Conservation (phyloP, 306 rosid species). For the Arachis stenosperma region DNA sequence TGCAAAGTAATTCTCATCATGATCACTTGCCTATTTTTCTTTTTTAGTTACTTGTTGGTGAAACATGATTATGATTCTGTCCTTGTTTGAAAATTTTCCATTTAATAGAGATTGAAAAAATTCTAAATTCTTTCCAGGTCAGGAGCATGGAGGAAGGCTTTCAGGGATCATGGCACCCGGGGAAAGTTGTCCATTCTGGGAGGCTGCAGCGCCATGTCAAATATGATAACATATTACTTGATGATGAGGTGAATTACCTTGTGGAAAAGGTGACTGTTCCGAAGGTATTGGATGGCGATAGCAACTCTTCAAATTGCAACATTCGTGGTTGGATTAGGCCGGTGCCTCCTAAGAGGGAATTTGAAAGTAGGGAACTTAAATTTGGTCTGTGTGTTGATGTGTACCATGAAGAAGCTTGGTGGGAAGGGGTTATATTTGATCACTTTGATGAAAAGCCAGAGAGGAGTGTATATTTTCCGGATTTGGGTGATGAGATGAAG, state of each 20-base stretch:
- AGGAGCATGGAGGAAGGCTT: slow-evolving; percentile 79
- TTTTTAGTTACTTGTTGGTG: neutral
- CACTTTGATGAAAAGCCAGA: slow-evolving; percentile 55
- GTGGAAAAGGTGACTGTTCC: slow-evolving; percentile 60
- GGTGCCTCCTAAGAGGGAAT: slow-evolving; percentile 49
- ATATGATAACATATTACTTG: slow-evolving; percentile 59
- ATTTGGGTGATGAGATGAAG: slow-evolving; percentile 76
- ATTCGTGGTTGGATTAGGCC: slow-evolving; percentile 71
- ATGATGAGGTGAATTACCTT: slow-evolving; percentile 40
- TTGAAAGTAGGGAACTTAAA: slow-evolving; percentile 41
- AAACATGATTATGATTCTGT: neutral
- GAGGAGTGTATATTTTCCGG: slow-evolving; percentile 78
- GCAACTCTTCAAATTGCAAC: slow-evolving; percentile 1
- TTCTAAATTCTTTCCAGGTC: slow-evolving; percentile 58
- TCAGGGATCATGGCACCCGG: slow-evolving; percentile 89
- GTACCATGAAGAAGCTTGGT: slow-evolving; percentile 74
- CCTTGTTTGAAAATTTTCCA: slow-evolving; percentile 9
- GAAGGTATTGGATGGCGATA: slow-evolving; percentile 48
- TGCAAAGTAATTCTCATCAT: slow-evolving; percentile 24
- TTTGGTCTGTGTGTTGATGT: slow-evolving; percentile 88
- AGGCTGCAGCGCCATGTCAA: slow-evolving; percentile 52
- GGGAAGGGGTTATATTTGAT: slow-evolving; percentile 95
- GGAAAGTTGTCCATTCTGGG: slow-evolving; percentile 49
- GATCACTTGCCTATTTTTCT: neutral
- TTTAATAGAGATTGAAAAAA: neutral